Conservation (phyloP, 2,329 filamentous ascomycete species). For the Sarocladium brachiariae region DNA sequence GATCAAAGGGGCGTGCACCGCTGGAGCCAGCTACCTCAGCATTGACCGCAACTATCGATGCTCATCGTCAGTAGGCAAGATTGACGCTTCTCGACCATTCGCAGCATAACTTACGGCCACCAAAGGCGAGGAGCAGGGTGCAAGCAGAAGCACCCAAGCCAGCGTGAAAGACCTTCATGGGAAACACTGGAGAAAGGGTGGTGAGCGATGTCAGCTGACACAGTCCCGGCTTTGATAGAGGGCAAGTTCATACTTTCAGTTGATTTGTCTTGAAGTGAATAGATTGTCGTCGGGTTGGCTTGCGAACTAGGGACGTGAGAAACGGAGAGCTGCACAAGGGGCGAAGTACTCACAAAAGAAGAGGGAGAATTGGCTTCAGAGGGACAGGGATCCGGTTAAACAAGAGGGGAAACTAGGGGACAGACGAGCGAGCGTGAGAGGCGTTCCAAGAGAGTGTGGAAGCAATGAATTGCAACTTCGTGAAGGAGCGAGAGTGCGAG, state of each 20-base stretch:
- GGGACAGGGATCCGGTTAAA: neutral
- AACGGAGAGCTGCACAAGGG: too few species aligned
- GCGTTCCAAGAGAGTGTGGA: neutral
- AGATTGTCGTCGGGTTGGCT: too few species aligned
- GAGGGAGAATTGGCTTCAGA: neutral
- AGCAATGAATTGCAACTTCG: neutral
- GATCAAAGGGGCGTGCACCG: neutral
- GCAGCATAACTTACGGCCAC: neutral
- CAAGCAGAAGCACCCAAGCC: neutral
- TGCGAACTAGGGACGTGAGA: too few species aligned
- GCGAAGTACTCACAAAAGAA: neutral
- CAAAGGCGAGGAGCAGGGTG: neutral
- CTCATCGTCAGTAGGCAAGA: neutral
- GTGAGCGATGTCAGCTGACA: neutral
- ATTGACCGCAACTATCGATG: neutral
- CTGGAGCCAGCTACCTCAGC: neutral
- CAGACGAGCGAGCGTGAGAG: neutral
- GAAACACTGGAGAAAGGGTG: neutral
- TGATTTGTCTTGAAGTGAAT: too few species aligned
- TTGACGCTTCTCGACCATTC: neutral
- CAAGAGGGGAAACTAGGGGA: neutral
- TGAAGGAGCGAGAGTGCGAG: slow-evolving; percentile 2
- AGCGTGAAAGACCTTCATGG: neutral
- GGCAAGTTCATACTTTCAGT: too few species aligned
- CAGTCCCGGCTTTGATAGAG: too few species aligned